Percentiles rank a stretch among this genome's conserved stretches.
phyloP scores from a whole-genome alignment of 192 early-diverging fungal species.

The Phycomyces nitens region DNA sequence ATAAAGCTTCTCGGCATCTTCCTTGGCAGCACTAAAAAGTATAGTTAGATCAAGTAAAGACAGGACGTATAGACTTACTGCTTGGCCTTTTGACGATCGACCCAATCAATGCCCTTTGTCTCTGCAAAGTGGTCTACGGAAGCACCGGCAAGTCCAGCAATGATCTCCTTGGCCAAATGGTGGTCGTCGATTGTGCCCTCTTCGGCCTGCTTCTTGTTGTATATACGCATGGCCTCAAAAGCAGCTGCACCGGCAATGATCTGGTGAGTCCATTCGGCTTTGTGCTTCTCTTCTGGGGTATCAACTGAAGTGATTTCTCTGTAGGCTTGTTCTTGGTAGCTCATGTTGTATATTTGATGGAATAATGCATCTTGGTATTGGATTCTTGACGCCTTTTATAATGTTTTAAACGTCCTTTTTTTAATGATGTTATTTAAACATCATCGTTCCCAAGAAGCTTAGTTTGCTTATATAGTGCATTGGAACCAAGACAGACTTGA shows the following conservation, averaged over 20 bases:
- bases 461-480: too few species aligned
- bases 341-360: neutral
- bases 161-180: conserved; percentile 40
- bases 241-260: conserved; percentile 37
- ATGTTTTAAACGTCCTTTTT: too few species aligned
- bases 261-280: conserved; percentile 24
- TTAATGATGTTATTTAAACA: too few species aligned
- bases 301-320: conserved; percentile 12
- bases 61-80: conserved; percentile 5
- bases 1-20: conserved; percentile 40
- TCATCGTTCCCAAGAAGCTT: too few species aligned
- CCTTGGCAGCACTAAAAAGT: conserved; percentile 32
- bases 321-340: conserved; percentile 23
- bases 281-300: conserved; percentile 19
- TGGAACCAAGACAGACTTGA: too few species aligned
- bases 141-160: conserved; percentile 42
- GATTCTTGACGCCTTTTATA: too few species aligned
- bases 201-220: conserved; percentile 27
- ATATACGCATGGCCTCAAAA: conserved; percentile 40
- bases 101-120: conserved; percentile 47
- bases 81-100: conserved; percentile 47
- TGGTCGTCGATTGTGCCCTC: conserved; percentile 31
- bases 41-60: neutral
- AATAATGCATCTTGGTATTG: too few species aligned
- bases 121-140: conserved; percentile 41